Evolutionary conservation across 805 yeast species (phyloP), one percentile per base, ranked within the genome.

Genomic region (Ogataea parapolymorpha): DNA sequence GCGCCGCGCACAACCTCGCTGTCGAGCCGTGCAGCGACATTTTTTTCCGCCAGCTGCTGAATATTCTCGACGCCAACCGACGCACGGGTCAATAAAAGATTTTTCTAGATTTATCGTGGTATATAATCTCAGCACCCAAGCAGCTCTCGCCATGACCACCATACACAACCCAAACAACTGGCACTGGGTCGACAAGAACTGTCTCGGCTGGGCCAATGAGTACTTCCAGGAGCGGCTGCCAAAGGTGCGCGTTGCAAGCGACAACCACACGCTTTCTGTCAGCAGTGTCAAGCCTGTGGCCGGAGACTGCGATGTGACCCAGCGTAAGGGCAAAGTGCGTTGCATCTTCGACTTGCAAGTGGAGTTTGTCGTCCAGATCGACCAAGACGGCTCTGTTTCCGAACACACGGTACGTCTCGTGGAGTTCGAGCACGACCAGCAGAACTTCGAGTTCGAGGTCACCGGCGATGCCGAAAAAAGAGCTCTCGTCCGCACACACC

Each of bases 111-210:
- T 34, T 14, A 12, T 29, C 26, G 18, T 15, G 27, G 15, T 14
- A n/a, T 31, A 15, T 9, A 31, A 12, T 35, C 13, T 26, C 12
- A 27, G 24, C 43, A 25, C 16, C 34, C 30, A 14, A 39, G 17
- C 27, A 25, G 26, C 32, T 16, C 24, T 20, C 38, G 15, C 18
- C 35, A 90, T 90, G 96, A 95, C 88, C 25, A 58, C 56, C 29
- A 89, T 91, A 28, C 85, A 89, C 68, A 91, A 91, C 72, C 98
- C 98, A 25, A 91, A 93, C 66, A 91, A 91, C 71, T 91, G 99
- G 99, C 99, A 91, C 73, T 91, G 99, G 99, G 95, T 91, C 48
- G 97, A 91, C 67, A 91, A 90, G 66, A 91, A 91, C 72, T 91
- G 98, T 68, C 74, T 93, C 40, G 80, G 77, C 46, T 91, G 99